Evolutionary conservation across 805 yeast species (phyloP).

Genomic region (Wickerhamiella siamensis): DNA sequence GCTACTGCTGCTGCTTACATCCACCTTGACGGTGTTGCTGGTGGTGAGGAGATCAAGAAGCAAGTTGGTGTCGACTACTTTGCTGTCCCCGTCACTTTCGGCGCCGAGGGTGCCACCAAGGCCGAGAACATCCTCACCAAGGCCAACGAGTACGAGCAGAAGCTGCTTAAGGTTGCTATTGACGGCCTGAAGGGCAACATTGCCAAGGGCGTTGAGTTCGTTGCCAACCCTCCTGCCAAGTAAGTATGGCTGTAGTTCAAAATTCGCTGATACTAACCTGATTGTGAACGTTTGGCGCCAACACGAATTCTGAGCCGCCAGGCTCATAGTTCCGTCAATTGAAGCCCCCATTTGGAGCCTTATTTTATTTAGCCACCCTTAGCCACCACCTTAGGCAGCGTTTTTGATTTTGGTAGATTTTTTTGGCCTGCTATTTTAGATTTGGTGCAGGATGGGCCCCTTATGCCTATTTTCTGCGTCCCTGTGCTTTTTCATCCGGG

Average conservation of each 20-base stretch:
- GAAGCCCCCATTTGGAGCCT: too few relatives aligned
- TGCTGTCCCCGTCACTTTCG: constrained; percentile 60
- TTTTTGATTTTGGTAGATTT: too few relatives aligned
- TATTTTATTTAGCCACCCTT: too few relatives aligned
- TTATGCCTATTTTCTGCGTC: too few relatives aligned
- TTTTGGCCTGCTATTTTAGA: too few relatives aligned
- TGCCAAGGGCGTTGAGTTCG: constrained; percentile 84
- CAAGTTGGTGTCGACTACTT: constrained; percentile 62
- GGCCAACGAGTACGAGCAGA: constrained; percentile 66
- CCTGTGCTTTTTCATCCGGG: too few relatives aligned
- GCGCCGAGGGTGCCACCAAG: constrained; percentile 55
- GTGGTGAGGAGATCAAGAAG: constrained; percentile 53
- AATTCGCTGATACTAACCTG: neutral
- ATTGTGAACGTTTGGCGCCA: neutral
- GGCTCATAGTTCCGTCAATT: too few relatives aligned
- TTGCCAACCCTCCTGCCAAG: constrained; percentile 22
- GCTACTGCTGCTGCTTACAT: constrained; percentile 37
- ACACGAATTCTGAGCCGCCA: too few relatives aligned
- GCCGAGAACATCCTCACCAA: constrained; percentile 52
- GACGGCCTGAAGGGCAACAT: constrained; percentile 85
- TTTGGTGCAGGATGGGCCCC: too few relatives aligned
- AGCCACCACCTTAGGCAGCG: too few relatives aligned
- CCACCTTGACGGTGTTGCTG: constrained; percentile 24
- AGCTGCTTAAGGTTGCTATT: constrained; percentile 66
- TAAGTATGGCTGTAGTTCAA: constrained; percentile 8